Evolutionary conservation across 495 filamentous ascomycete genomes (phyloP), one percentile per base, ranked within the genome.

Genomic region (Neurospora tetraspora): DNA sequence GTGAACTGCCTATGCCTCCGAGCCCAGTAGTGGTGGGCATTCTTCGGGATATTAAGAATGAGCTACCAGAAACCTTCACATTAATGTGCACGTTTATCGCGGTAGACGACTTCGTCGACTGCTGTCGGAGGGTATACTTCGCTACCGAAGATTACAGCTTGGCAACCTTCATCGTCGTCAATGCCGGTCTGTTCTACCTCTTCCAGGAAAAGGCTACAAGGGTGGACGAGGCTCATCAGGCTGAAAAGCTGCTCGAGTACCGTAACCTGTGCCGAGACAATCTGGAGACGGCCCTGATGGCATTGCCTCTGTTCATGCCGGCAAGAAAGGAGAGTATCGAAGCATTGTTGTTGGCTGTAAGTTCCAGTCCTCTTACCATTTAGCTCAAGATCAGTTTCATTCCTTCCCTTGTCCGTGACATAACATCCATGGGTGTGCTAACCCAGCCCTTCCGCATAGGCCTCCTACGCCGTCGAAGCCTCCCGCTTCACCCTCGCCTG

Each of bases 401-500:
- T 45, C 2, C 16, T 12, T 43, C 47, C 18, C 40, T 71, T 69
- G n/a, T 40, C 68, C 20, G 27, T 70, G 6, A 10, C 18, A 20
- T 3, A 36, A 37, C 73, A 53, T n/a, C n/a, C n/a, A n/a, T n/a
- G 8, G 10, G 0, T 5, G 38, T n/a, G 14, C 69, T 23, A 69
- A 31, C 6, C 9, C 18, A 61, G 20, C 31, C 42, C 20, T 4
- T 31, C 39, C n/a, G 9, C 5, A 16, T 37, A 77, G 83, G 80
- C 82, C 18, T 78, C 80, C 39, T 89, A 90, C 76, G 86, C 88
- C 18, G 84, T 91, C 39, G 89, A 92, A 68, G 84, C 87, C 11
- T 89, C 87, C 9, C 89, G 89, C 43, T 89, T 89, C 1, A 89
- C 89, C 0, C 80, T 91, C 8, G 87, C 87, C n/a, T 88, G 89